phyloP scores from a whole-genome alignment of 345 rosid genomes.

The Capsella bursapastoris region DNA sequence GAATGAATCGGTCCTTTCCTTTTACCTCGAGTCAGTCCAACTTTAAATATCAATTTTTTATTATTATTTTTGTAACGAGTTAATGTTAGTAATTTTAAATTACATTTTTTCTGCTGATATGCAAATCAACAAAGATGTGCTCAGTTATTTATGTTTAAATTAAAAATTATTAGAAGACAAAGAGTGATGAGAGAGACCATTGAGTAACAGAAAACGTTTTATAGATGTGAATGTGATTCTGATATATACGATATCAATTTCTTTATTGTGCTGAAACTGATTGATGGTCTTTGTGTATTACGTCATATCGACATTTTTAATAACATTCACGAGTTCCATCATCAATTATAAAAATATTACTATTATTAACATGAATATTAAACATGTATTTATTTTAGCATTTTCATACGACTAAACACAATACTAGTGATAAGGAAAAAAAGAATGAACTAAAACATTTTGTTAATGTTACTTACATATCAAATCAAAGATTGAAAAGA shows the following conservation, averaged over 20 bases:
- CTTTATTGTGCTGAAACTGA: neutral
- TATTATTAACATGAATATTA: constrained; percentile 7
- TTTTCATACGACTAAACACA: neutral
- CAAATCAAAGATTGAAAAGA: neutral
- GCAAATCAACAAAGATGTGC: constrained; percentile 5
- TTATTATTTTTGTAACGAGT: neutral
- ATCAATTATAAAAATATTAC: neutral
- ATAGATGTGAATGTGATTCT: neutral
- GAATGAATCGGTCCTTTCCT: neutral
- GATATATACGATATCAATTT: neutral
- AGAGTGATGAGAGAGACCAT: constrained; percentile 4
- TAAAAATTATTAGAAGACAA: neutral
- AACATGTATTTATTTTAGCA: too few species aligned
- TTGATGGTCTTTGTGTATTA: neutral
- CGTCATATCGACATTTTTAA: neutral
- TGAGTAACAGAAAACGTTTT: constrained; percentile 6
- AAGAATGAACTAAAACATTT: neutral
- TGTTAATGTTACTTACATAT: neutral
- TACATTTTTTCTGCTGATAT: neutral
- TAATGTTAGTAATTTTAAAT: neutral
- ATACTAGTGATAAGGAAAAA: neutral
- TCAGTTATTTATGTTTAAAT: neutral
- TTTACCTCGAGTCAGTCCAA: constrained; percentile 5
- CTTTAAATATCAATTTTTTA: neutral
- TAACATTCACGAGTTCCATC: constrained; percentile 29